Evolutionary conservation across 2,329 filamentous ascomycete genomes (phyloP).

Genomic region (Ramichloridium luteum): DNA sequence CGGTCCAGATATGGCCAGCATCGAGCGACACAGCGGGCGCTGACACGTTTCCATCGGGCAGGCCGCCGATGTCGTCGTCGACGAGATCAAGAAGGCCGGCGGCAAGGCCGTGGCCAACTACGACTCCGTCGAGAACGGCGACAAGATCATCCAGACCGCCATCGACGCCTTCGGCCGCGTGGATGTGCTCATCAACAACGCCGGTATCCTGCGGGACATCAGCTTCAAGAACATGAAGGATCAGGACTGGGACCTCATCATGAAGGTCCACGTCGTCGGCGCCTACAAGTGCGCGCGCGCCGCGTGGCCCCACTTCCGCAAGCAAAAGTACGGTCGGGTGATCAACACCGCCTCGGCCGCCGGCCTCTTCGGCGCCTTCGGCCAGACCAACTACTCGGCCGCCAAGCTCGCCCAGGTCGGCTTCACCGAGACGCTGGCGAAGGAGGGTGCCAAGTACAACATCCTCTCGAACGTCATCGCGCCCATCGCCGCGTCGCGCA

Average conservation of each 20-base stretch:
- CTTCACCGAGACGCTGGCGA: slow-evolving; percentile 94
- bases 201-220: slow-evolving; percentile 85
- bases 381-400: slow-evolving; percentile 93
- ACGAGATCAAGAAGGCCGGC: slow-evolving; percentile 73
- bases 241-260: slow-evolving; percentile 89
- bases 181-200: slow-evolving; percentile 95
- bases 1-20: no score
- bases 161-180: slow-evolving; percentile 73
- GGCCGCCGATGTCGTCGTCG: slow-evolving; percentile 66
- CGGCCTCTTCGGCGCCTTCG: slow-evolving; percentile 89
- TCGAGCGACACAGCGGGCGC: no score
- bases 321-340: slow-evolving; percentile 94
- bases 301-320: slow-evolving; percentile 94
- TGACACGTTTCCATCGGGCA: neutral
- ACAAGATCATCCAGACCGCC: slow-evolving; percentile 84
- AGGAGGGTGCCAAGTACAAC: slow-evolving; percentile 97
- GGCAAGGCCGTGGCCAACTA: slow-evolving; percentile 98
- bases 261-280: slow-evolving; percentile 82
- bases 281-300: slow-evolving; percentile 91
- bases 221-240: slow-evolving; percentile 99
- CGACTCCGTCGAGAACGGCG: slow-evolving; percentile 84
- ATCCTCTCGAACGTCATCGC: slow-evolving; percentile 92
- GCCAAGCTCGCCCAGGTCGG: slow-evolving; percentile 92
- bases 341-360: slow-evolving; percentile 97
- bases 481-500: slow-evolving; percentile 85